Evolutionary conservation across 1,284 basidiomycete species (phyloP).

Genomic region (Microbotryomycetes sp.): DNA sequence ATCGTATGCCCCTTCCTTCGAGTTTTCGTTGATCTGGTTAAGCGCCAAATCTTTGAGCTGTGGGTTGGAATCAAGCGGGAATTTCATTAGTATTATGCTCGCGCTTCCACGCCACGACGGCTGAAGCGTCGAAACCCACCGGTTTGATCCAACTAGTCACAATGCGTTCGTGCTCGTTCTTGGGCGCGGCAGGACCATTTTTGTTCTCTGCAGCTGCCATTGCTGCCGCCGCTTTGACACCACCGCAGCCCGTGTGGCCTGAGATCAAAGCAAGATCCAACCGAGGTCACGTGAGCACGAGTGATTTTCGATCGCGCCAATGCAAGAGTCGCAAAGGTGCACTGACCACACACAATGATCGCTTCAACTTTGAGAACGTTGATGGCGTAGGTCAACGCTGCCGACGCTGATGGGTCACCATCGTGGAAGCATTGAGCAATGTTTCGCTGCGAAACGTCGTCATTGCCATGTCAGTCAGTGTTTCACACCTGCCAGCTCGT

Average conservation of each 20-base stretch:
- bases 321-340: conserved; percentile 9
- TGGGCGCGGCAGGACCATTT: conserved; percentile 4
- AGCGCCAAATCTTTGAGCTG: conserved; percentile 67
- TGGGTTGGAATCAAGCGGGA: background rate
- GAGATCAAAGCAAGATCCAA: conserved; percentile 56
- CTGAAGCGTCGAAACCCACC: conserved; percentile 10
- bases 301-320: background rate
- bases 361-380: conserved; percentile 72
- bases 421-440: conserved; percentile 55
- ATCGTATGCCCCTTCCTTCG: background rate
- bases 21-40: conserved; percentile 48
- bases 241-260: conserved; percentile 45
- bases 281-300: conserved; percentile 8
- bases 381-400: conserved; percentile 77
- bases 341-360: conserved; percentile 39
- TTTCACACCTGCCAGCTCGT: background rate
- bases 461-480: too few relatives aligned
- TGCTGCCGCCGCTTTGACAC: conserved; percentile 40
- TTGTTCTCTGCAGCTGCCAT: conserved; percentile 7
- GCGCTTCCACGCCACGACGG: background rate
- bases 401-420: conserved; percentile 67
- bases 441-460: conserved; percentile 41
- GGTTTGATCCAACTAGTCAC: conserved; percentile 31
- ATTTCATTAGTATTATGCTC: conserved; percentile 12
- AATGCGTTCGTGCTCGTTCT: conserved; percentile 11